Base-by-base conservation (phyloP, 2,329 filamentous ascomycete genomes). In the Phaeophleospora eucalypticola region DNA sequence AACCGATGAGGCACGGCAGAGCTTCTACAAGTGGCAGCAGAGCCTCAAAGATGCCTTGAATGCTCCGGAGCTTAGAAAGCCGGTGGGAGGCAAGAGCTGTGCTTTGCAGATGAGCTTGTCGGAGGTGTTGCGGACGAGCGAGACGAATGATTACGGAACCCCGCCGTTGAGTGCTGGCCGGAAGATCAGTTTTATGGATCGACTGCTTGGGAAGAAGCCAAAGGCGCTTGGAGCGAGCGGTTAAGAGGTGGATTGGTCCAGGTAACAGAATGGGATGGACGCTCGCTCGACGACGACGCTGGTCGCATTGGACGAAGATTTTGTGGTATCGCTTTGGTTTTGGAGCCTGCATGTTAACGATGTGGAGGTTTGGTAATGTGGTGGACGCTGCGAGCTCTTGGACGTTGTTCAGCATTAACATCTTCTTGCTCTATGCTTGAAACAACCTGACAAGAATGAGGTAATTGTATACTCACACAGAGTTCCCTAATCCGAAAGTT, bases 151-250 rank as follows among this genome's bases (percentile, higher is more conserved):
- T n/a, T 29, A 24, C 14, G 41, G 27, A 44, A 32, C 14, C 18
- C 40, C 37, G 41, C 37, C 43, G n/a, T 34, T 43, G 16, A 53
- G 57, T 35, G 52, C 48, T 42, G 39, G 35, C 36, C 54, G 63
- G 41, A 65, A 64, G 49, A 50, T 53, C 40, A 59, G 52, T 12
- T 64, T 68, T 36, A 58, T 68, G 53, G 63, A 67, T 43, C 57
- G 60, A n/a, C 49, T 67, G 49, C 48, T 65, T 34, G 65, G 64
- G 3, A 59, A 59, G 49, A 51, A 48, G 33, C 53, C 54, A 51
- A 57, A 50, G 41, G 45, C 43, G 29, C 29, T 40, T 41, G 50
- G 20, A 8, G 18, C 14, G 38, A 15, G 18, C 14, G 32, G 38
- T 29, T 21, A 10, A 29, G 24, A 29, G 24, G 24, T 29, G 24